These are phyloP conservation scores for Cunninghamia lanceolata DNA, from an alignment of 75 land plant genomes.

Conservation along the genomic window DNA sequence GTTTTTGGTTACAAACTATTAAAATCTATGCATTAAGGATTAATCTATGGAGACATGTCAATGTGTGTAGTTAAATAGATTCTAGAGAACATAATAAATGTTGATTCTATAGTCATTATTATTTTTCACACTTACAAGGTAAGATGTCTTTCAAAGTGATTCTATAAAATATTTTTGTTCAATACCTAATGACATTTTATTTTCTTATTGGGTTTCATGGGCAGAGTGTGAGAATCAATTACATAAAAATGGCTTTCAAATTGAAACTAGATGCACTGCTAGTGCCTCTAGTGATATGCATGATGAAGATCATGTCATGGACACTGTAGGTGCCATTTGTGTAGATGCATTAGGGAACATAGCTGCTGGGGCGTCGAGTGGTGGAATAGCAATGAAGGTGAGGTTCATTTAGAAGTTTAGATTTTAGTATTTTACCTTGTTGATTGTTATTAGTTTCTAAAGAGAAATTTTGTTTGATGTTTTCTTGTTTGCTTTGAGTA, in stretches of 20 bases:
- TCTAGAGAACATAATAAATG: too few species aligned
- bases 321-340: constrained; percentile 97
- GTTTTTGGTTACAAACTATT: too few species aligned
- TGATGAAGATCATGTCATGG: constrained; percentile 64
- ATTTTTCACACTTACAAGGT: not conserved
- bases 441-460: not conserved
- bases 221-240: not conserved
- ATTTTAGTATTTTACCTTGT: not conserved
- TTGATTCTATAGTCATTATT: too few species aligned
- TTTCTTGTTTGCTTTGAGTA: not conserved
- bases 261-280: not conserved
- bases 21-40: too few species aligned
- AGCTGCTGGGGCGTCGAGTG: constrained; percentile 94
- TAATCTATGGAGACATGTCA: too few species aligned
- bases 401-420: constrained; percentile 22
- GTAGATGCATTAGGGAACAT: constrained; percentile 74
- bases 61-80: too few species aligned
- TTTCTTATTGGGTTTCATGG: not conserved
- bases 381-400: constrained; percentile 98
- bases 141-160: not conserved
- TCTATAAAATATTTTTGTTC: too few species aligned
- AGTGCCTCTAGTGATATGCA: not conserved
- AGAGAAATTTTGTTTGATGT: not conserved
- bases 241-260: not conserved
- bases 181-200: not conserved